Evolutionary conservation across 164 flowering plant species (phyloP).

Genomic region (Cinnamomum micranthum): DNA sequence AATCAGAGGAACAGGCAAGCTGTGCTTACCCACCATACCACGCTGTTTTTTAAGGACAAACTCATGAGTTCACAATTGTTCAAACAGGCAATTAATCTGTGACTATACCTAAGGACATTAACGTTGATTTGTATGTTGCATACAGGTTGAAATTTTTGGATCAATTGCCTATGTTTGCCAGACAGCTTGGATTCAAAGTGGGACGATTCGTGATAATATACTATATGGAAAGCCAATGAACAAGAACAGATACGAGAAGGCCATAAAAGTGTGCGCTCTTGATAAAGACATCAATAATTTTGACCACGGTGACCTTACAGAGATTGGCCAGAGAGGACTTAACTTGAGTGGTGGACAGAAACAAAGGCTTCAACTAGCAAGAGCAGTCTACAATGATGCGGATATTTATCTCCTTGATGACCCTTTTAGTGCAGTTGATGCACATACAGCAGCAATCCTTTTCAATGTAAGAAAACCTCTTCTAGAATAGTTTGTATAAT

Average conservation of each 20-base stretch:
- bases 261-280: slow-evolving; percentile 65
- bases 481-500: background rate
- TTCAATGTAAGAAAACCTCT: slow-evolving; percentile 49
- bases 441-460: slow-evolving; percentile 69
- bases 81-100: too few species aligned
- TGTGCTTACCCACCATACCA: too few species aligned
- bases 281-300: slow-evolving; percentile 70
- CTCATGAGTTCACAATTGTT: too few species aligned
- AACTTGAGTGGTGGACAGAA: slow-evolving; percentile 97
- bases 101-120: background rate
- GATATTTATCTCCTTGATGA: slow-evolving; percentile 92
- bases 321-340: slow-evolving; percentile 89
- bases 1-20: too few species aligned
- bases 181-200: slow-evolving; percentile 88
- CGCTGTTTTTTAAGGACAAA: too few species aligned
- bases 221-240: slow-evolving; percentile 76
- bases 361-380: slow-evolving; percentile 92
- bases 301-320: slow-evolving; percentile 81
- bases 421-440: slow-evolving; percentile 97
- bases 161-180: slow-evolving; percentile 83
- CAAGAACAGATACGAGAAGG: slow-evolving; percentile 42
- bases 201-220: slow-evolving; percentile 78
- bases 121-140: background rate
- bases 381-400: slow-evolving; percentile 84
- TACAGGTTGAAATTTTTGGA: slow-evolving; percentile 59